Evolutionary conservation across 2,329 filamentous ascomycete genomes (phyloP).

Genomic region (Penicillium sp.): DNA sequence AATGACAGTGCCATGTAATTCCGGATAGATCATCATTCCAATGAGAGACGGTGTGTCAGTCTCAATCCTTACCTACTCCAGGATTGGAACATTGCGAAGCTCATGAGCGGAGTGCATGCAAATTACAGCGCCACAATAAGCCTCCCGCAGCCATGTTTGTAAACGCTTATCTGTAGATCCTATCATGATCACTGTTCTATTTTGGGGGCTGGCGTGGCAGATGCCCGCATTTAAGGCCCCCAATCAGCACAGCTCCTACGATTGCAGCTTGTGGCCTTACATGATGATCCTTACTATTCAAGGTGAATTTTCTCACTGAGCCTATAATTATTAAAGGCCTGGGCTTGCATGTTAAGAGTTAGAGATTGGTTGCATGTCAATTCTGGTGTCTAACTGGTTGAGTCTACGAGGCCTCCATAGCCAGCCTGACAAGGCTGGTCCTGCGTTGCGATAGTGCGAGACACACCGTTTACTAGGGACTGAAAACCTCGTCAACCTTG

Average conservation of each 20-base stretch:
- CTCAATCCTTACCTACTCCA: neutral
- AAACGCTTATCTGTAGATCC: neutral
- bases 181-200: neutral
- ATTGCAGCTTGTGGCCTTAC: neutral
- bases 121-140: neutral
- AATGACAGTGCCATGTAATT: neutral
- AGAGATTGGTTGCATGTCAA: neutral
- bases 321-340: neutral
- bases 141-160: neutral
- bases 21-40: neutral
- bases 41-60: neutral
- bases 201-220: neutral
- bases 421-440: neutral
- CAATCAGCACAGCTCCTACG: neutral
- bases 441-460: neutral
- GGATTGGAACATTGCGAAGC: neutral
- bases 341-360: neutral
- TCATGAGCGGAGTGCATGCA: neutral
- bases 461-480: no score
- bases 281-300: neutral
- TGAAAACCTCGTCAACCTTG: no score
- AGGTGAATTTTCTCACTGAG: neutral
- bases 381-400: neutral
- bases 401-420: neutral
- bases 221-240: neutral